phyloP scores from a whole-genome alignment of 2,329 filamentous ascomycete genomes.

The Fusarium burgessii region DNA sequence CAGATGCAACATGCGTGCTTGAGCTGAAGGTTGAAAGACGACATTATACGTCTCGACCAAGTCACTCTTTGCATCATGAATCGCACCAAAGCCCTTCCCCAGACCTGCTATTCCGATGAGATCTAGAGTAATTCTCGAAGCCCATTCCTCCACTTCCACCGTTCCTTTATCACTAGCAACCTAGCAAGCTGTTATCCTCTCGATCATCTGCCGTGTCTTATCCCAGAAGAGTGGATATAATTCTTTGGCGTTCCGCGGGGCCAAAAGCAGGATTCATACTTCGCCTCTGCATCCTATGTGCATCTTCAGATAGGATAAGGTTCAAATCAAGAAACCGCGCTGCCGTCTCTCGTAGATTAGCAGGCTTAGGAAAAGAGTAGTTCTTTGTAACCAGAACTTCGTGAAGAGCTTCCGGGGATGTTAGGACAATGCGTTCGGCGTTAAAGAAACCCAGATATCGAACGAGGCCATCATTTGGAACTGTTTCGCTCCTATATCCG shows the following conservation, averaged over 20 bases:
- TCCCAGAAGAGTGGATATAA: slow-evolving; percentile 86
- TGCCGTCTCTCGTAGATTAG: slow-evolving; percentile 64
- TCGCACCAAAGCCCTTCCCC: slow-evolving; percentile 75
- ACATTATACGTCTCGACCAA: slow-evolving; percentile 68
- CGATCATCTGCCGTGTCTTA: slow-evolving; percentile 76
- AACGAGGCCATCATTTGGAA: slow-evolving; percentile 77
- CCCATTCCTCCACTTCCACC: slow-evolving; percentile 71
- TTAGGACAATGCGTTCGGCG: slow-evolving; percentile 69
- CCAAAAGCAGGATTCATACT: slow-evolving; percentile 85
- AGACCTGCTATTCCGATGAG: slow-evolving; percentile 80
- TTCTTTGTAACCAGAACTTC: slow-evolving; percentile 76
- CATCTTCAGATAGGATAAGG: slow-evolving; percentile 86
- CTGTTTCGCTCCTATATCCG: slow-evolving; percentile 65
- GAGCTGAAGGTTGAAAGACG: slow-evolving; percentile 64
- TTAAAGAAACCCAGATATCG: slow-evolving; percentile 73
- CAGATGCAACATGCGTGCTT: slow-evolving; percentile 68
- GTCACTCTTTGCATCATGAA: slow-evolving; percentile 68
- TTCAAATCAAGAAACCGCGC: slow-evolving; percentile 77
- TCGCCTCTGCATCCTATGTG: slow-evolving; percentile 84
- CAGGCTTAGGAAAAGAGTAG: slow-evolving; percentile 77
- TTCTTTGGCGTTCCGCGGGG: slow-evolving; percentile 86
- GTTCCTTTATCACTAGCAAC: slow-evolving; percentile 50
- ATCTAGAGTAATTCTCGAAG: slow-evolving; percentile 75
- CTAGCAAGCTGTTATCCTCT: slow-evolving; percentile 63
- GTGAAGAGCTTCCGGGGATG: slow-evolving; percentile 70